Conservation (phyloP, 495 filamentous ascomycete species). For the Xylaria longipes region DNA sequence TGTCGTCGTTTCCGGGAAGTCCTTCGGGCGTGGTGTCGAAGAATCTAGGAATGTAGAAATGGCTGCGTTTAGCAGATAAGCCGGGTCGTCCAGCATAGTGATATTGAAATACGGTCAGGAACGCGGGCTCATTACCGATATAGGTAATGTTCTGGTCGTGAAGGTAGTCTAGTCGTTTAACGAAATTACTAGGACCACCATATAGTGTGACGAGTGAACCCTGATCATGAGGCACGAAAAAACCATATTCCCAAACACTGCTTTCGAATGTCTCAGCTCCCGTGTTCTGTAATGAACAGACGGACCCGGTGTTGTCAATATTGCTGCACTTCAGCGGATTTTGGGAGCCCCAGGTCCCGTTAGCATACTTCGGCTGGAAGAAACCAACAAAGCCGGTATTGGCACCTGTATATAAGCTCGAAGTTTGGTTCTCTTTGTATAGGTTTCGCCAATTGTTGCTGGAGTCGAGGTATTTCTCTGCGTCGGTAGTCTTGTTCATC, state of each 20-base stretch:
- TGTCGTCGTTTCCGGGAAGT: conserved; percentile 76
- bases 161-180: conserved; percentile 67
- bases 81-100: conserved; percentile 73
- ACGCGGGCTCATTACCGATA: conserved; percentile 76
- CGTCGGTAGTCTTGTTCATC: conserved; percentile 59
- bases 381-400: conserved; percentile 72
- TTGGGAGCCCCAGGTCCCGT: conserved; percentile 71
- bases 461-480: conserved; percentile 66
- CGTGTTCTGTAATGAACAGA: conserved; percentile 67
- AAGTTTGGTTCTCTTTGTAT: conserved; percentile 68
- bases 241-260: conserved; percentile 74
- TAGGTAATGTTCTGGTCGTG: conserved; percentile 71
- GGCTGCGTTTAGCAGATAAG: conserved; percentile 65
- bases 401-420: conserved; percentile 60
- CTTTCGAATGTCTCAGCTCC: conserved; percentile 74
- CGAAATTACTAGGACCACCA: conserved; percentile 66
- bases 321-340: conserved; percentile 71
- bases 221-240: conserved; percentile 77
- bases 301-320: conserved; percentile 51
- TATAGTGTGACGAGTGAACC: conserved; percentile 64
- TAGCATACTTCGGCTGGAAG: conserved; percentile 61
- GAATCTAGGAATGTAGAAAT: conserved; percentile 70
- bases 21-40: conserved; percentile 66
- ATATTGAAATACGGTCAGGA: conserved; percentile 72
- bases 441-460: conserved; percentile 73